Evolutionary conservation across 1,284 basidiomycete genomes (phyloP).

Genomic region (Schizopora paradoxa): DNA sequence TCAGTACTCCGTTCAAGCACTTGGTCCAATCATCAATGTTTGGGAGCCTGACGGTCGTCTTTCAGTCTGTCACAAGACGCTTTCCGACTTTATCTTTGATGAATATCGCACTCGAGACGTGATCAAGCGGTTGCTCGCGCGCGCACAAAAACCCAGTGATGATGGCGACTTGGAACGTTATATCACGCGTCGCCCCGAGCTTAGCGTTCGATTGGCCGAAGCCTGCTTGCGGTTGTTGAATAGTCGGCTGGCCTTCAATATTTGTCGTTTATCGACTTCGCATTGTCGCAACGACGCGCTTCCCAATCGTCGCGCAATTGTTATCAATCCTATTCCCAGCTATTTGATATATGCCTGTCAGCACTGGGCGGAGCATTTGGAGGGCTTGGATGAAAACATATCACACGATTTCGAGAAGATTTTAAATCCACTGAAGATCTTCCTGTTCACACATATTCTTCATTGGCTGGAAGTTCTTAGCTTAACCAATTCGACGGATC

Average conservation of each 20-base stretch:
- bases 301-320: background rate
- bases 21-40: too few relatives aligned
- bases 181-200: background rate
- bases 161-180: too few relatives aligned
- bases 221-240: too few relatives aligned
- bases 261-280: conserved; percentile 9
- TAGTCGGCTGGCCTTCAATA: conserved; percentile 19
- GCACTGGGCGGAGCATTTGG: conserved; percentile 4
- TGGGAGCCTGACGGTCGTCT: too few relatives aligned
- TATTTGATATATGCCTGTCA: conserved; percentile 4
- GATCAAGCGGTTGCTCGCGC: too few relatives aligned
- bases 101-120: too few relatives aligned
- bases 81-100: too few relatives aligned
- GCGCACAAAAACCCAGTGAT: too few relatives aligned
- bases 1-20: too few relatives aligned
- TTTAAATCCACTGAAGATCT: background rate
- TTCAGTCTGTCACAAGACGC: too few relatives aligned
- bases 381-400: too few relatives aligned
- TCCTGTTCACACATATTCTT: background rate
- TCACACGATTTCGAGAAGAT: background rate
- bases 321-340: background rate
- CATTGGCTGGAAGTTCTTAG: background rate
- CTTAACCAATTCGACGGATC: too few relatives aligned
- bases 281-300: conserved; percentile 2
- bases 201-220: conserved; percentile 1